Base-by-base conservation (phyloP, 768 basidiomycete genomes). In the Mycena kentingensis region DNA sequence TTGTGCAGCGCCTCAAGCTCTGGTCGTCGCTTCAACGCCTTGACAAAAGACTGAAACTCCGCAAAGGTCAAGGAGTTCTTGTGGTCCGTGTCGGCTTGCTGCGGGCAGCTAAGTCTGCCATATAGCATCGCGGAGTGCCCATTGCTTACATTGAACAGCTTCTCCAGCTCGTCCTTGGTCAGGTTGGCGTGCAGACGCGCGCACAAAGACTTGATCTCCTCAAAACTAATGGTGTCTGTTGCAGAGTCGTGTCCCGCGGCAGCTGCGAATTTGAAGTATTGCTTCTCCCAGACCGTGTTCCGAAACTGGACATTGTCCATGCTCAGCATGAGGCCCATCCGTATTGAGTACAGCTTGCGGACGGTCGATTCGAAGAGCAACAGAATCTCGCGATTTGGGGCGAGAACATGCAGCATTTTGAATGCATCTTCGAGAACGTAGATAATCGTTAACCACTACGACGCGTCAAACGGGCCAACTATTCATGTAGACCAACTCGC, bases 401-500 rank as follows among this genome's bases (percentile, higher is more conserved):
- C 87, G 55, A 96, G 80, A 54, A 96, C 77, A 63, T 98, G 92
- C 18, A 93, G 78, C 0, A 89, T 87, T 73, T 93, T 96, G 77
- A 91, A 93, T 86, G 12, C 10, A 25, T n/a, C 12, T 10, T 19
- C 26, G 25, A 21, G 11, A 22, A 49, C 81, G 65, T 96, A 94
- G 52, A 94, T 80, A 73, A 96, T 83, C 0, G 90, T 90, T 54
- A 96, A 77, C 91, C 93, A 97, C 25, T 88, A 6, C 22, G 16
- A 4, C 4, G 11, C 5, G 11, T 50, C 13, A 41, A 38, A 4
- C 11, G 42, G 26, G 31, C 11, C 13, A 48, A 32, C 77, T 73
- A 53, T 74, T 63, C 28, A 79, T 70, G 60, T 80, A 77, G 44
- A 81, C 70, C 66, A 90, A 34, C 32, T 34, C 32, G 28, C 83